Evolutionary conservation across 257 asterid species (phyloP).

Genomic region (Solanum habrochaites): DNA sequence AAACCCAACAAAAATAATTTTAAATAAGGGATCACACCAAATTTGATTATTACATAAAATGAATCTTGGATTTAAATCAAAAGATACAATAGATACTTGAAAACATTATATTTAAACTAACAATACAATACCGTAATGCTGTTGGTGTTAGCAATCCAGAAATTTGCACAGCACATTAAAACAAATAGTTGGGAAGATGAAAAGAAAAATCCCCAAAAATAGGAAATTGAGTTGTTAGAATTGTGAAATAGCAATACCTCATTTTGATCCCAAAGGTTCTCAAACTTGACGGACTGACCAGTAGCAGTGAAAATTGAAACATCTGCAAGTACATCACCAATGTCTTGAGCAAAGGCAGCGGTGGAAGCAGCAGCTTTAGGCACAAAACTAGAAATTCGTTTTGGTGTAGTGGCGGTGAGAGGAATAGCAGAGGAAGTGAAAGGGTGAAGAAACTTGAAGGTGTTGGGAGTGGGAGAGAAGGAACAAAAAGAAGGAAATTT

Average conservation of each 20-base stretch:
- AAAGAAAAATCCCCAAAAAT: neutral
- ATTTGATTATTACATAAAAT: too few relatives aligned
- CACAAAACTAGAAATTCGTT: neutral
- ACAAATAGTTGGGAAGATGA: neutral
- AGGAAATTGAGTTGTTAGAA: neutral
- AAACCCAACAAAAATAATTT: too few relatives aligned
- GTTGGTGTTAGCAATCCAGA: neutral
- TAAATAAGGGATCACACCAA: too few relatives aligned
- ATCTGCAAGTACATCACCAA: constrained; percentile 47
- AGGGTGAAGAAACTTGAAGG: constrained; percentile 7
- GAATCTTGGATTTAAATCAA: too few relatives aligned
- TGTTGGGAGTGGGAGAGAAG: neutral
- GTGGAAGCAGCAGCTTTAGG: constrained; percentile 26
- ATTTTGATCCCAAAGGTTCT: constrained; percentile 72
- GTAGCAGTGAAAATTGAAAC: constrained; percentile 56
- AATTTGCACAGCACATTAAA: neutral
- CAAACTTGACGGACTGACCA: constrained; percentile 60
- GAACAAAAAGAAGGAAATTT: neutral
- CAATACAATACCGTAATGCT: too few relatives aligned
- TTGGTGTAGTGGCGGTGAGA: neutral
- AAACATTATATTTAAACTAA: too few relatives aligned
- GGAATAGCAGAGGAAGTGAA: constrained; percentile 12
- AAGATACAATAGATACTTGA: too few relatives aligned
- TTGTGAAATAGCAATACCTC: constrained; percentile 25
- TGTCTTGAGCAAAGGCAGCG: constrained; percentile 28